Base-by-base conservation (phyloP, 176 grass and related monocot species). In the Avena insularis region DNA sequence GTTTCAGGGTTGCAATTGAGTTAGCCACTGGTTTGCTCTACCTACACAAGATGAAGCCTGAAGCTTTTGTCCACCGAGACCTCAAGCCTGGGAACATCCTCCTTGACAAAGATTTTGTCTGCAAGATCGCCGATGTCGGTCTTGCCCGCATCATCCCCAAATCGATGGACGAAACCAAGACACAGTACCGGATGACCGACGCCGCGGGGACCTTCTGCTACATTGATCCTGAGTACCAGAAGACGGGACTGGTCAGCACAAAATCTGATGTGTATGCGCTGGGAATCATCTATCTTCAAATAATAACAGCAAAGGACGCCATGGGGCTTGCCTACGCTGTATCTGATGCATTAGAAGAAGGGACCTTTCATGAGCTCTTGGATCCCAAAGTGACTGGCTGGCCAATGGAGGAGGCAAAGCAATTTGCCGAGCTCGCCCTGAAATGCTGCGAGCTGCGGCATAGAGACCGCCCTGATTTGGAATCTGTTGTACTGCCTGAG, bases 141-240 rank as follows among this genome's bases (percentile, higher is more conserved):
- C 93, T 98, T 1, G 91, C 91, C 17, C 90, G 95, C 63, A 89
- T 98, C 59, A 91, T 98, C 35, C 95, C 95, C 15, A 82, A 43
- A n/a, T 84, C 83, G 1, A 64, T 86, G 50, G 95, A 80, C 8
- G 87, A 87, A 17, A 75, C 79, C 7, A 70, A 65, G 25, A 91
- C 89, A 0, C 84, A 93, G 57, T 98, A 89, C 85, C 71, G 66
- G 83, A 94, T 95, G 95, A 98, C 93, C 14, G 88, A 79, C 14
- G 87, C 93, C 0, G 93, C 93, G 0, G 95, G 95, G 14, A 98
- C 94, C 19, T 97, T 97, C 82, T 97, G 92, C 83, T 97, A 97
- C 92, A 97, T 97, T 68, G 95, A 97, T 89, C 95, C 92, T 4
- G 95, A 97, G 80, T 97, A 97, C 80, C 95, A 97, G 88, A 94